phyloP scores from a whole-genome alignment of 1,139 yeast genomes.

The Taphrina populina region DNA sequence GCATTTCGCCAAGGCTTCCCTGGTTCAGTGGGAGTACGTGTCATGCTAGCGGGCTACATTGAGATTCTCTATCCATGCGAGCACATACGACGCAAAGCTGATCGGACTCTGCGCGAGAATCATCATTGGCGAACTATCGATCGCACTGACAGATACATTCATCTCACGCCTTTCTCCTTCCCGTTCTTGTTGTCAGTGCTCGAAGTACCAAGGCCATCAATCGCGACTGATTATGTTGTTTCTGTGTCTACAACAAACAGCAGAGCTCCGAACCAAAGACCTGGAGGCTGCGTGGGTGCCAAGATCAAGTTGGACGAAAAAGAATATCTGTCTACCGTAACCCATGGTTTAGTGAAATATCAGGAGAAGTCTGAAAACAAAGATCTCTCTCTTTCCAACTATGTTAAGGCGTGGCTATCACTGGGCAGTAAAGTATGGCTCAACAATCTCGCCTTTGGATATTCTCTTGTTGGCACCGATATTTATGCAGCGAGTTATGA shows the following conservation, averaged over 20 bases:
- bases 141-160: not conserved
- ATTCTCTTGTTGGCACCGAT: too few relatives aligned
- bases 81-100: too few relatives aligned
- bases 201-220: not conserved
- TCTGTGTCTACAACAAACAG: not conserved
- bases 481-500: too few relatives aligned
- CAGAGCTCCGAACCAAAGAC: too few relatives aligned
- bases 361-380: too few relatives aligned
- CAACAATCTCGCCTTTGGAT: too few relatives aligned
- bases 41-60: not conserved
- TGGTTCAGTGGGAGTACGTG: not conserved
- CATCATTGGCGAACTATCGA: not conserved
- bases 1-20: not conserved
- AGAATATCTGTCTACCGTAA: not conserved
- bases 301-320: not conserved
- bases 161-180: not conserved
- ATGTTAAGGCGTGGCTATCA: too few relatives aligned
- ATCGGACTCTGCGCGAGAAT: not conserved
- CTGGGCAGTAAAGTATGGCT: too few relatives aligned
- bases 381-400: too few relatives aligned
- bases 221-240: not conserved
- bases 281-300: constrained; percentile 2
- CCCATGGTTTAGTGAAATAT: constrained; percentile 9
- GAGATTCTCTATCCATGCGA: constrained; percentile 5
- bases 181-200: too few relatives aligned